Conservation (phyloP, 139 green algal genomes). For the Picochlorum sp. region DNA sequence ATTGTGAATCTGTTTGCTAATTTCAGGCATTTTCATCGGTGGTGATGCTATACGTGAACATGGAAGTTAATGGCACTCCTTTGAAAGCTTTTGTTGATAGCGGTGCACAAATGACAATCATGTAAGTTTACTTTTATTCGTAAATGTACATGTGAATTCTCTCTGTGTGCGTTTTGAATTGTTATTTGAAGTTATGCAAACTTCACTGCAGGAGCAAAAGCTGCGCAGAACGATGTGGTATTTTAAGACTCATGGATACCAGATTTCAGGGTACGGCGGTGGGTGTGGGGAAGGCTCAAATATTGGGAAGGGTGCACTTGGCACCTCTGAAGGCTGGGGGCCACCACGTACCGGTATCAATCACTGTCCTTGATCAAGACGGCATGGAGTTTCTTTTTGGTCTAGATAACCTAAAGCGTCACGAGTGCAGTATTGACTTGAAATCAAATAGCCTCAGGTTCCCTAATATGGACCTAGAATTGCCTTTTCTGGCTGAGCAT, state of each 20-base stretch:
- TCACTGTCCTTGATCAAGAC: slow-evolving; percentile 85
- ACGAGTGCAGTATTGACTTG: slow-evolving; percentile 71
- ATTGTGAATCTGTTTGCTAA: too few relatives aligned
- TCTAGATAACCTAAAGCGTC: slow-evolving; percentile 85
- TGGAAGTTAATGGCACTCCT: slow-evolving; percentile 63
- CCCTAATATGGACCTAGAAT: slow-evolving; percentile 18
- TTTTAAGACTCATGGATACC: slow-evolving; percentile 81
- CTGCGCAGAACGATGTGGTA: slow-evolving; percentile 60
- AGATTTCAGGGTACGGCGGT: slow-evolving; percentile 74
- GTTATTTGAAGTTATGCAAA: background rate
- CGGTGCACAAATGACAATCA: slow-evolving; percentile 72
- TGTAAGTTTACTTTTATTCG: background rate
- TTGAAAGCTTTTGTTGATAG: slow-evolving; percentile 75
- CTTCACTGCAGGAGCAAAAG: background rate
- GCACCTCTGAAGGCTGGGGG: slow-evolving; percentile 59
- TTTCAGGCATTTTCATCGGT: slow-evolving; percentile 54
- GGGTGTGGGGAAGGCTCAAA: slow-evolving; percentile 78
- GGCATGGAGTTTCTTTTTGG: slow-evolving; percentile 91
- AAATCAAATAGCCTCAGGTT: slow-evolving; percentile 54
- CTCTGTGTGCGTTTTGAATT: background rate
- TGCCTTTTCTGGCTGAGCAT: slow-evolving; percentile 73
- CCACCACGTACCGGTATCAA: slow-evolving; percentile 60
- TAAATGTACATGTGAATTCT: background rate
- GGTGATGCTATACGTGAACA: slow-evolving; percentile 77
- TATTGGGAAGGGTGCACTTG: slow-evolving; percentile 55